Conservation (phyloP, 768 basidiomycete species). For the Naematelia encephala region DNA sequence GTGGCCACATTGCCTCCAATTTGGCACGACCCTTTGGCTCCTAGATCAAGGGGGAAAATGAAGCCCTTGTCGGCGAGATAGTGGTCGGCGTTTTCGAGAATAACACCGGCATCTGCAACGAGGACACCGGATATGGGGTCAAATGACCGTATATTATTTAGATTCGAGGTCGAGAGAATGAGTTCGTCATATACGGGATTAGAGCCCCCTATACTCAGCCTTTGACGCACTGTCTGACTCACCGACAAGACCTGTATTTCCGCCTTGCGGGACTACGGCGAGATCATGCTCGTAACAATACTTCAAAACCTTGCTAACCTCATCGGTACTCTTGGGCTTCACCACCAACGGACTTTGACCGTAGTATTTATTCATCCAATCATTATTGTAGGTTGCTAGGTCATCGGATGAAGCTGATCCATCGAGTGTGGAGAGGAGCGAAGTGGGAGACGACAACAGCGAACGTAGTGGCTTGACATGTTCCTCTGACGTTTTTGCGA, state of each 20-base stretch:
- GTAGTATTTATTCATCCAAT: slow-evolving; percentile 95
- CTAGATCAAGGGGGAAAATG: slow-evolving; percentile 94
- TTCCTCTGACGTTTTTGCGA: slow-evolving; percentile 37
- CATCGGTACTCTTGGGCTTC: slow-evolving; percentile 78
- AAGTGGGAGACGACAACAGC: slow-evolving; percentile 46
- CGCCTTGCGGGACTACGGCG: slow-evolving; percentile 94
- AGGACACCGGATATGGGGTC: slow-evolving; percentile 66
- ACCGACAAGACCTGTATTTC: slow-evolving; percentile 96
- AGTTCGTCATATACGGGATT: slow-evolving; percentile 85
- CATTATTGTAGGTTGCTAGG: slow-evolving; percentile 73
- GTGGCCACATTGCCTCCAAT: slow-evolving; percentile 97
- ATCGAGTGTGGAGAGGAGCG: slow-evolving; percentile 50
- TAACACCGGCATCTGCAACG: slow-evolving; percentile 89
- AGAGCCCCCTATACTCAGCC: slow-evolving; percentile 58
- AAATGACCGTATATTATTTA: slow-evolving; percentile 60
- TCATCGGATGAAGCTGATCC: slow-evolving; percentile 54
- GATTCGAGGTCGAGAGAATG: slow-evolving; percentile 74
- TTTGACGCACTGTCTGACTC: slow-evolving; percentile 15
- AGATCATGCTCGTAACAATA: slow-evolving; percentile 79
- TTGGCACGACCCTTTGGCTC: slow-evolving; percentile 96
- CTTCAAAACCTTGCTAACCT: slow-evolving; percentile 83
- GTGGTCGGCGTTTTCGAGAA: slow-evolving; percentile 82
- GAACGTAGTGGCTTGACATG: slow-evolving; percentile 48
- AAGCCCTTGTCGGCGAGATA: slow-evolving; percentile 81
- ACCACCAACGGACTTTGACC: slow-evolving; percentile 81